Evolutionary conservation across 352 stramenopile species (phyloP).

Genomic region (Phytophthora macrochlamydospora): DNA sequence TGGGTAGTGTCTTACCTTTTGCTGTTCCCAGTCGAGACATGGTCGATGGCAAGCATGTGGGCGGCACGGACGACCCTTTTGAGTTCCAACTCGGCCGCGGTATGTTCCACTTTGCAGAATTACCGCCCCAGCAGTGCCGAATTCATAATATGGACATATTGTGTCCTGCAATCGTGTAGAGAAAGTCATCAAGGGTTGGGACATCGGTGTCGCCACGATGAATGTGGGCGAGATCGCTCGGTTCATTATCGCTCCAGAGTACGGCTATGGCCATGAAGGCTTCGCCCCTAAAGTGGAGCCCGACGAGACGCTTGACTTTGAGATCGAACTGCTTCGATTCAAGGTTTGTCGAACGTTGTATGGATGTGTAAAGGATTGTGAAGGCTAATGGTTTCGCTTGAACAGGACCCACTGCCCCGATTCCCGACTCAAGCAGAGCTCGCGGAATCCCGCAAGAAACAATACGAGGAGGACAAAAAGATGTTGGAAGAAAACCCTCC

Average conservation of each 20-base stretch:
- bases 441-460: constrained; percentile 80
- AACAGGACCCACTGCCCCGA: constrained; percentile 74
- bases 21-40: constrained; percentile 62
- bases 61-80: constrained; percentile 84
- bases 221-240: constrained; percentile 73
- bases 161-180: constrained; percentile 31
- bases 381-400: background rate
- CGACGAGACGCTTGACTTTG: constrained; percentile 86
- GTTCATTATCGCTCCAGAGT: constrained; percentile 86
- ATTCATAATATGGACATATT: background rate
- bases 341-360: constrained; percentile 39
- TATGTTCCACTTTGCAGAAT: constrained; percentile 24
- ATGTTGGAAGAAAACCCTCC: constrained; percentile 86
- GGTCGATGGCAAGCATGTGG: constrained; percentile 80
- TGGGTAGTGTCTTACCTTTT: background rate
- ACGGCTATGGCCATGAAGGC: constrained; percentile 77
- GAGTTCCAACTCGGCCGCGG: constrained; percentile 85
- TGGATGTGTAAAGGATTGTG: constrained; percentile 1
- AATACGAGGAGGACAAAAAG: constrained; percentile 85
- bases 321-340: constrained; percentile 84
- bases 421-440: constrained; percentile 86
- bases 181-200: constrained; percentile 89
- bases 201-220: constrained; percentile 87
- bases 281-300: constrained; percentile 88
- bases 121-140: constrained; percentile 1